These are phyloP conservation scores for Ilex paraguariensis DNA, from an alignment of 305 asterid species.

Conservation along the genomic window DNA sequence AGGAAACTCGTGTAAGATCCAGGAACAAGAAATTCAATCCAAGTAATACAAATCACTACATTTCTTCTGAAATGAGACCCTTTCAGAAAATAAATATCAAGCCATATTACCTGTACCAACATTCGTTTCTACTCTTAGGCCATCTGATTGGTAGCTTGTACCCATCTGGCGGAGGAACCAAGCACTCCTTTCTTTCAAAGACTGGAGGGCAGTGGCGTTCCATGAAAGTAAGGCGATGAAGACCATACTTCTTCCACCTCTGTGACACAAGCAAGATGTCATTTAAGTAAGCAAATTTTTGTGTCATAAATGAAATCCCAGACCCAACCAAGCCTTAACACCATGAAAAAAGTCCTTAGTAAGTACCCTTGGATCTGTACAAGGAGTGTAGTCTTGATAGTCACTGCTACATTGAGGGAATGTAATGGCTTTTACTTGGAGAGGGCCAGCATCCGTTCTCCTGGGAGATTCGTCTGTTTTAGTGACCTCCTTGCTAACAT, in stretches of 20 bases:
- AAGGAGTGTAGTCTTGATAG: slow-evolving; percentile 87
- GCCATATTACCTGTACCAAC: slow-evolving; percentile 86
- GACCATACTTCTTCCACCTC: slow-evolving; percentile 81
- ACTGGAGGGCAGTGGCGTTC: slow-evolving; percentile 97
- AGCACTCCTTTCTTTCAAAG: slow-evolving; percentile 74
- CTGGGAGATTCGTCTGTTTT: slow-evolving; percentile 28
- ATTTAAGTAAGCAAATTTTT: slow-evolving; percentile 2
- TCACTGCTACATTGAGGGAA: slow-evolving; percentile 69
- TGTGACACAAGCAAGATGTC: slow-evolving; percentile 21
- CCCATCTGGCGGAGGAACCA: slow-evolving; percentile 91
- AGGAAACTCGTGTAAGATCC: slow-evolving; percentile 5
- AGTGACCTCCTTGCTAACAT: slow-evolving; percentile 18
- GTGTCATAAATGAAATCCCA: slow-evolving; percentile 3
- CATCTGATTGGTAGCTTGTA: slow-evolving; percentile 77
- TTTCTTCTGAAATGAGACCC: too few species aligned
- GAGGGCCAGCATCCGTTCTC: slow-evolving; percentile 31
- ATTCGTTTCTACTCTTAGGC: slow-evolving; percentile 88
- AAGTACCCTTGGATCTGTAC: slow-evolving; percentile 93
- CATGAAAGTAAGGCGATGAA: slow-evolving; percentile 63
- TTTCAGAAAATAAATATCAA: too few species aligned
- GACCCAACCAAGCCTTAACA: background rate
- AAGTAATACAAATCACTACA: background rate
- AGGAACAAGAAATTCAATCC: background rate
- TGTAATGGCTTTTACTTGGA: slow-evolving; percentile 47
- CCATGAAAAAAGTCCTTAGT: slow-evolving; percentile 2